Evolutionary conservation across 2,329 filamentous ascomycete species (phyloP), one percentile per base, ranked within the genome.

Genomic region (Cadophora gregata): DNA sequence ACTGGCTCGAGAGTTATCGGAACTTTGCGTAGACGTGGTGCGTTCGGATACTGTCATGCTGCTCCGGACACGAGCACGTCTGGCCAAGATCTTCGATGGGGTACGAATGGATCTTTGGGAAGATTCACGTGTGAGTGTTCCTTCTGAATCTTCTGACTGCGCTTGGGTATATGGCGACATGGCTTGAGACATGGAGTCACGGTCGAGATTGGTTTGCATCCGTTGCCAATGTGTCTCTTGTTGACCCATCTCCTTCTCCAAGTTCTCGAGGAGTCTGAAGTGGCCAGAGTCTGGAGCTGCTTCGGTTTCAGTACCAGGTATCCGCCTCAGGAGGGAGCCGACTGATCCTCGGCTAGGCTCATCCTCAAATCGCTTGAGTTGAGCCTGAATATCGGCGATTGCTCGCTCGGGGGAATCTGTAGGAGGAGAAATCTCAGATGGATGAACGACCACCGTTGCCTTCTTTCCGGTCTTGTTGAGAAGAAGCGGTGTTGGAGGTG

Each of bases 181-280:
- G n/a, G 72, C 60, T 21, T 62, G 60, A 38, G 71, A 75, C 47
- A 72, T 67, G 14, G 75, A 75, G 51, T 74, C 70, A 31, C 73
- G 82, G 62, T 80, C 78, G 48, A 88, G 74, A 45, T 83, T 82
- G 29, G 82, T 78, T 65, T 86, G 85, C 78, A 89, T 82, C 59
- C 83, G 78, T 64, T 85, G 82, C 88, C 88, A 90, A 70, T 85
- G 83, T 63, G 81, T 81, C 73, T 88, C 86, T 73, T 90, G 85
- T 69, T 82, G 76, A 0, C 83, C 85, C 82, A 90, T 86, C 75
- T 90, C 88, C 67, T 79, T 80, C 73, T 90, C 88, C 1, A 90
- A 78, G 67, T 87, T 84, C 36, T 86, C 83, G 1, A 90, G 78
- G 3, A 89, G 79, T 61, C 53, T 67, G 19, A 75, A 59, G n/a